These are phyloP conservation scores for Evernia prunastri DNA, from an alignment of 495 filamentous ascomycete genomes.

Conservation along the genomic window DNA sequence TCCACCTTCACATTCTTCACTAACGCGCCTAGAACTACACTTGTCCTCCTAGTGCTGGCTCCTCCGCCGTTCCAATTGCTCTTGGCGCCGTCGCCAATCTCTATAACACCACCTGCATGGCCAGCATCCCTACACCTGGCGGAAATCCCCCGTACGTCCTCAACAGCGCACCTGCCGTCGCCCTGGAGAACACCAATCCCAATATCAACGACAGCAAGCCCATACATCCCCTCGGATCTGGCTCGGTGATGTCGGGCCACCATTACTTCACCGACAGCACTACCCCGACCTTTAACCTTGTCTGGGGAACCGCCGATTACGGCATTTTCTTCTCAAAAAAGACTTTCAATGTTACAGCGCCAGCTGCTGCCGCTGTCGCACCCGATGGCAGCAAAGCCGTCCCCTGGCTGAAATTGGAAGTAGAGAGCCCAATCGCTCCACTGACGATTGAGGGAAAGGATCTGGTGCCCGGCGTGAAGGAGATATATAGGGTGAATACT, in stretches of 20 bases:
- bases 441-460: slow-evolving; percentile 40
- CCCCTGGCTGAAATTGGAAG: slow-evolving; percentile 55
- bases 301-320: slow-evolving; percentile 46
- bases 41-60: slow-evolving; percentile 54
- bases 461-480: slow-evolving; percentile 48
- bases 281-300: slow-evolving; percentile 73
- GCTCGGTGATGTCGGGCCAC: slow-evolving; percentile 58
- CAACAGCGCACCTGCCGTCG: slow-evolving; percentile 38
- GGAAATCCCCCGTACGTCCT: neutral
- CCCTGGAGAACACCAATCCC: slow-evolving; percentile 25
- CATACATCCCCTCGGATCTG: slow-evolving; percentile 43
- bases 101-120: slow-evolving; percentile 80
- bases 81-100: slow-evolving; percentile 77
- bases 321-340: slow-evolving; percentile 60
- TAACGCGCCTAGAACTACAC: slow-evolving; percentile 69
- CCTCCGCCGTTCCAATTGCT: slow-evolving; percentile 49
- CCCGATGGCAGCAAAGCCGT: slow-evolving; percentile 58
- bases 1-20: neutral
- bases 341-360: slow-evolving; percentile 49
- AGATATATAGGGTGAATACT: slow-evolving; percentile 82
- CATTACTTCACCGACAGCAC: slow-evolving; percentile 67
- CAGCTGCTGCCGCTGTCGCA: slow-evolving; percentile 47
- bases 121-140: slow-evolving; percentile 47
- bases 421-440: slow-evolving; percentile 18
- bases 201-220: slow-evolving; percentile 1